Evolutionary conservation across 2,329 filamentous ascomycete genomes (phyloP).

Genomic region (Monosporascus sp.): DNA sequence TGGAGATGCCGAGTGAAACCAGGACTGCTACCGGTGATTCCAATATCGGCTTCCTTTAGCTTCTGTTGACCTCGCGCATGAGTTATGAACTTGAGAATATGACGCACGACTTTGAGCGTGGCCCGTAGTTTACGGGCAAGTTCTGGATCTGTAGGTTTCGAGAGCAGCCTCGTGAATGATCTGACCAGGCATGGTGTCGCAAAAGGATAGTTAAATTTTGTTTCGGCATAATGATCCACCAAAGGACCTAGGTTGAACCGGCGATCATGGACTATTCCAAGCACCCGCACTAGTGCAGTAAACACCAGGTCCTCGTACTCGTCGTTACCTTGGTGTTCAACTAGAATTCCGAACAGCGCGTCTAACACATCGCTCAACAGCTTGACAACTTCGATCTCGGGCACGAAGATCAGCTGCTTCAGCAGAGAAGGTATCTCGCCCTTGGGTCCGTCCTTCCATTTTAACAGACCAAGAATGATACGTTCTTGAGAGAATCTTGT

Average conservation of each 20-base stretch:
- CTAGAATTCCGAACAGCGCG: slow-evolving; percentile 82
- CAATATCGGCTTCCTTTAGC: slow-evolving; percentile 81
- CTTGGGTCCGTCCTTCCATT: slow-evolving; percentile 73
- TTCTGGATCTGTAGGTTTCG: slow-evolving; percentile 76
- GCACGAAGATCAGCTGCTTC: slow-evolving; percentile 83
- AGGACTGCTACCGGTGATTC: slow-evolving; percentile 68
- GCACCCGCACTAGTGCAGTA: slow-evolving; percentile 78
- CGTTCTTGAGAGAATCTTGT: slow-evolving; percentile 93
- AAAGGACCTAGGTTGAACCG: slow-evolving; percentile 87
- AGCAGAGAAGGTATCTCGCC: slow-evolving; percentile 70
- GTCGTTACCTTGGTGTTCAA: slow-evolving; percentile 85
- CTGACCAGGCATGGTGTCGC: slow-evolving; percentile 82
- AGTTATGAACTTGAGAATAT: slow-evolving; percentile 91
- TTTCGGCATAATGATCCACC: slow-evolving; percentile 87
- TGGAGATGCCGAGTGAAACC: slow-evolving; percentile 78
- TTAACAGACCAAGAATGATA: slow-evolving; percentile 73
- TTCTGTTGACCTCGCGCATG: slow-evolving; percentile 82
- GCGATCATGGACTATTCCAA: slow-evolving; percentile 91
- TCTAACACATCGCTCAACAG: slow-evolving; percentile 85
- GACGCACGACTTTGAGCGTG: slow-evolving; percentile 89
- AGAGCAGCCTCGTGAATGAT: slow-evolving; percentile 78
- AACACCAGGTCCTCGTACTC: slow-evolving; percentile 93
- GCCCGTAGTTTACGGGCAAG: slow-evolving; percentile 79
- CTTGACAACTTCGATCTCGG: slow-evolving; percentile 97
- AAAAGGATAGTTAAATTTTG: slow-evolving; percentile 86